A percentile compares a stretch with the other conserved stretches of the same genome.
These are phyloP conservation scores for Phytophthora podocarpi DNA, from an alignment of 352 stramenopile species.

Conservation along the genomic window DNA sequence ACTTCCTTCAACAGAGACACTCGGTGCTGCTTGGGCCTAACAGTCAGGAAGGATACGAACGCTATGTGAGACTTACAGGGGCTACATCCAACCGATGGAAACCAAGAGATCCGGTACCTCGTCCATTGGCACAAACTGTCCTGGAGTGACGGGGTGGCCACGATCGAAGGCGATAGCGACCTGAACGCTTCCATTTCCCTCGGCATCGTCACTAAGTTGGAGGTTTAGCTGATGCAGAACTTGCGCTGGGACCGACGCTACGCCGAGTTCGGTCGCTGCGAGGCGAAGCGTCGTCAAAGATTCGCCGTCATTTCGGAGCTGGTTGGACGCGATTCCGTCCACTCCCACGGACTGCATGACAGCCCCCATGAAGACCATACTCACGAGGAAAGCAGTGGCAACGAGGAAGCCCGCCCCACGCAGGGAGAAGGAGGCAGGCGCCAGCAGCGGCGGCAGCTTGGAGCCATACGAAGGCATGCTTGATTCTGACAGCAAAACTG, in stretches of 20 bases:
- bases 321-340: slow-evolving; percentile 11
- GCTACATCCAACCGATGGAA: neutral
- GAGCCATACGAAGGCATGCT: slow-evolving; percentile 25
- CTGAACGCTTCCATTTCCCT: slow-evolving; percentile 2
- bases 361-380: slow-evolving; percentile 37
- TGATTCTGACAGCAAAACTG: slow-evolving; percentile 14
- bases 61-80: slow-evolving; percentile 1
- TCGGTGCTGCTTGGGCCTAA: slow-evolving; percentile 40
- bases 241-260: neutral
- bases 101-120: slow-evolving; percentile 28
- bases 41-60: neutral
- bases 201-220: slow-evolving; percentile 12
- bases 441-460: slow-evolving; percentile 17
- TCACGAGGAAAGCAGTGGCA: slow-evolving; percentile 39
- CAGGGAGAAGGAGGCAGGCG: slow-evolving; percentile 36
- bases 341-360: slow-evolving; percentile 41
- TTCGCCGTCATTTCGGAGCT: slow-evolving; percentile 1
- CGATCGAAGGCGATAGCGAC: slow-evolving; percentile 38
- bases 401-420: slow-evolving; percentile 29
- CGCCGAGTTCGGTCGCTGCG: neutral
- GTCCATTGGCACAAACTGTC: slow-evolving; percentile 42
- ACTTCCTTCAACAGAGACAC: slow-evolving; percentile 27
- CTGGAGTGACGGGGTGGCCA: slow-evolving; percentile 17
- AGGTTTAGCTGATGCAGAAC: slow-evolving; percentile 21
- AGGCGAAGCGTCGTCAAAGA: slow-evolving; percentile 21